Evolutionary conservation across 257 asterid species (phyloP), one percentile per base, ranked within the genome.

Genomic region (Coffea canephora): DNA sequence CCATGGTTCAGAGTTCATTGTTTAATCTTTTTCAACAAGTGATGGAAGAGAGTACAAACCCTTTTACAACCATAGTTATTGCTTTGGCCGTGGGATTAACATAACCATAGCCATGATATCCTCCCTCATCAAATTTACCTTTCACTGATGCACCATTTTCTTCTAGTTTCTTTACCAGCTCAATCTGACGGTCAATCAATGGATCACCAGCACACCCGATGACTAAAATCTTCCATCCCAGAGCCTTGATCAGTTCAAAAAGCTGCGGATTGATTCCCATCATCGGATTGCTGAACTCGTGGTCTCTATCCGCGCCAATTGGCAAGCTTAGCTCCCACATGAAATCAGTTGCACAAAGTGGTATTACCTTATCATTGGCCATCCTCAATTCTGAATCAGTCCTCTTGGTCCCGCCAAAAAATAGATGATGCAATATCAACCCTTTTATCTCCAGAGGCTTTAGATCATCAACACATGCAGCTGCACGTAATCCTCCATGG

Each of bases 81-180:
- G 13, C 52, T 48, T 48, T 48, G 52, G 52, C 52, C 1, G 13
- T 48, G 52, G 52, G 52, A 7, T 48, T 48, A 3, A 48, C 52
- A 48, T 48, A 48, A 48, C 52, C 52, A 48, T 48, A 48, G 52
- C 52, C 52, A 48, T 48, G 52, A 48, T 48, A 48, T 3, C 79
- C 79, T 23, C 62, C 73, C 46, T 76, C 62, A 34, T 61, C 59
- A 64, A 76, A 76, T 23, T 65, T 76, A 27, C 72, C 21, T 12
- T 41, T 31, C 8, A 76, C 73, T 11, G 13, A 4, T 39, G 46
- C 73, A 45, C 57, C 72, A 45, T 10, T 36, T 18, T 76, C 73
- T 52, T 76, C 79, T 48, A 76, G 23, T 48, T 76, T 76, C 73
- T 2, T 76, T 62, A n/a, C 79, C 25, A 76, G 43, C 27, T 76